Evolutionary conservation across 805 yeast genomes (phyloP), one percentile per base, ranked within the genome.

Genomic region (Cephaloascus fragrans): DNA sequence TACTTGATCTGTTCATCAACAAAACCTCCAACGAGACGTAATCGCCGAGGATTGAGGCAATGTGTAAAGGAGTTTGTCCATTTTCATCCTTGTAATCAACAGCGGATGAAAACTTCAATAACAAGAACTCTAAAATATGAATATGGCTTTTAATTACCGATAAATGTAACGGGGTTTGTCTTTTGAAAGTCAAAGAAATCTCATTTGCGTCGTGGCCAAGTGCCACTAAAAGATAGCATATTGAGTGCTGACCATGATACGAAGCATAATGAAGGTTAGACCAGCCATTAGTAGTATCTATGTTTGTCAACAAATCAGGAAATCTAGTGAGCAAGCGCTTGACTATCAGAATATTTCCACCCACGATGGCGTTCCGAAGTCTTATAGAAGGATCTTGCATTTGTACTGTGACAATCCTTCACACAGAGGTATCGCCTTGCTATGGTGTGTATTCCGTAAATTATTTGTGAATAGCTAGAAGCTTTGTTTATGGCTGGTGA

Each of bases 251-350:
- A 34, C 94, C 93, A 50, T 81, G 61, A 49, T 54, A 81, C 3
- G 90, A 77, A 0, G 95, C 88, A 56, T 85, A 84, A 55, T 86
- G 96, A 36, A 86, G 62, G 31, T 83, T 79, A 14, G 83, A 69
- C 95, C 95, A 86, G 2, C 96, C 96, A 50, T 80, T 77, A 18
- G 52, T 23, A 4, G 87, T 73, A 51, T 87, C 83, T 18, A 77
- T 64, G 51, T 84, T 82, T 43, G 77, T 79, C 44, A 86, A 55
- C 32, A 84, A 64, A 26, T 76, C 80, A 0, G 94, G 93, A 46
- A 69, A 80, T 31, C 87, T 67, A 39, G 71, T 65, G n/a, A 86
- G 56, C 4, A 86, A 61, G 19, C 90, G 70, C 45, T 72, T 67
- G 15, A 79, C 87, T 12, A 81, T 77, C 28, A 75, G 64, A 17